phyloP scores from a whole-genome alignment of 2,329 filamentous ascomycete species.

The Mollisiaceae sp. region DNA sequence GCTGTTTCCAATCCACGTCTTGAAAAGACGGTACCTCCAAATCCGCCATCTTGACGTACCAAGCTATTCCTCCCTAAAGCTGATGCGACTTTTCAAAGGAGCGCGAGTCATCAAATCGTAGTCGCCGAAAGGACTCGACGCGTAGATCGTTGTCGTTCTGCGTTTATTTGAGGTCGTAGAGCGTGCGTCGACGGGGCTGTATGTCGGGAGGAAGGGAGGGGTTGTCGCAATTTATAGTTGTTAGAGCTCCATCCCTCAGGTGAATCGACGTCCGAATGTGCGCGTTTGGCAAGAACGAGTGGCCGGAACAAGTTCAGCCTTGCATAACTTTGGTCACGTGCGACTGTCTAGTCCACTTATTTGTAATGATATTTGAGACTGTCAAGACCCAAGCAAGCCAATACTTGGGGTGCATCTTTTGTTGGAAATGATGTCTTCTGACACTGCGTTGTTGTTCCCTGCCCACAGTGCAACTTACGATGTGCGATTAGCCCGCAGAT shows the following conservation, averaged over 20 bases:
- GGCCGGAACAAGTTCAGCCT: neutral
- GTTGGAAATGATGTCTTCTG: too few relatives aligned
- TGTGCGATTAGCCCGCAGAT: neutral
- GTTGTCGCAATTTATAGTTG: constrained; percentile 1
- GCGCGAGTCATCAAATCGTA: neutral
- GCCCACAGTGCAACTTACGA: too few relatives aligned
- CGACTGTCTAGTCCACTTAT: neutral
- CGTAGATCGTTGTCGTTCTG: constrained; percentile 5
- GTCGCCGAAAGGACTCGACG: constrained; percentile 14
- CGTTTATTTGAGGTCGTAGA: neutral
- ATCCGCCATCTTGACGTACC: constrained; percentile 27
- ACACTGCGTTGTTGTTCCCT: too few relatives aligned
- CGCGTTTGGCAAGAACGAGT: neutral
- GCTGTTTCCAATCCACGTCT: constrained; percentile 48
- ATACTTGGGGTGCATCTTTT: neutral
- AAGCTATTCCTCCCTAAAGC: constrained; percentile 11
- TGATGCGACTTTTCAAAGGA: neutral
- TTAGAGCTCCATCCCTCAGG: neutral
- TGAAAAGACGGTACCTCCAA: constrained; percentile 24
- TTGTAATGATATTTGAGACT: neutral
- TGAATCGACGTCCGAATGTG: neutral
- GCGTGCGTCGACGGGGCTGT: constrained; percentile 1
- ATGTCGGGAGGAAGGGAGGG: constrained; percentile 13
- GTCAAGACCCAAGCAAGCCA: too few relatives aligned
- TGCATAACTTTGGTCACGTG: constrained; percentile 1